Conservation (phyloP, 2,329 filamentous ascomycete genomes). For the Botrytis squamosa region DNA sequence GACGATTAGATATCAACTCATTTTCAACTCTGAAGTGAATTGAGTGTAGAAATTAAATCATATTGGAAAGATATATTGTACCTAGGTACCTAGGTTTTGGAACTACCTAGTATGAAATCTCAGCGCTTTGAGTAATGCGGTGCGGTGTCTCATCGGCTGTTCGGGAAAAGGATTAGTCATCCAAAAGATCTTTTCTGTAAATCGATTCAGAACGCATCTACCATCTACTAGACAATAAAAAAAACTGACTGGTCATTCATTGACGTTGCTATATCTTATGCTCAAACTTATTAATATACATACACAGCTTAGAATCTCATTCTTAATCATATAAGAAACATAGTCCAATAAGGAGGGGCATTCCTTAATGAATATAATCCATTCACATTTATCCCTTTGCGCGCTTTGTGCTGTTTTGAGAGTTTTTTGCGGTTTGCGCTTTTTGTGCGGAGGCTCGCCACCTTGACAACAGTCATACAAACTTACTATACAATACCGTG, state of each 20-base stretch:
- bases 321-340: neutral
- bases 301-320: neutral
- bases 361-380: neutral
- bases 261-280: neutral
- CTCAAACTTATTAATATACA: neutral
- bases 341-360: neutral
- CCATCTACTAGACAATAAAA: neutral
- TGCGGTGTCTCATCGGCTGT: too few species aligned
- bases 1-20: too few species aligned
- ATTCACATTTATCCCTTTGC: neutral
- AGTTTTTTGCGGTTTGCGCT: conserved; percentile 12
- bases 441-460: conserved; percentile 15
- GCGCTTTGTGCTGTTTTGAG: conserved; percentile 9
- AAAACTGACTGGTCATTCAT: neutral
- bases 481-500: neutral
- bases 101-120: too few species aligned
- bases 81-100: too few species aligned
- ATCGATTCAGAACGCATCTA: neutral
- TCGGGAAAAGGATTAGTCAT: too few species aligned
- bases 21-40: too few species aligned
- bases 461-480: neutral
- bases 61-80: too few species aligned
- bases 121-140: too few species aligned
- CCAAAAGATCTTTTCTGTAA: too few species aligned
- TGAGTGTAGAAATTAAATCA: too few species aligned